These are phyloP conservation scores for Diaporthe sp. DNA, from an alignment of 2,329 filamentous ascomycete genomes.

Conservation along the genomic window DNA sequence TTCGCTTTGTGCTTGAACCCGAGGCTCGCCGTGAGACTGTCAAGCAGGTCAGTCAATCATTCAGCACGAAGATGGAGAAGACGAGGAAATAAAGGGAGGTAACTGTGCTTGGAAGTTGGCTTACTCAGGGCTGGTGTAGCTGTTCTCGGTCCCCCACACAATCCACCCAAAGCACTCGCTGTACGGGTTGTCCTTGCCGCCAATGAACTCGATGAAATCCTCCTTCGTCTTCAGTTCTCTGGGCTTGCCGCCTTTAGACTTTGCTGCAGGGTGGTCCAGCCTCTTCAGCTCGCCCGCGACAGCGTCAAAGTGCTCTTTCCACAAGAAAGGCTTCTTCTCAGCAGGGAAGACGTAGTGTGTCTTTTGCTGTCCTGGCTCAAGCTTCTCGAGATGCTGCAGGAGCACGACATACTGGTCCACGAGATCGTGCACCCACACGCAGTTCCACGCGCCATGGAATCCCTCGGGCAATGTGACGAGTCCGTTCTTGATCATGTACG, in stretches of 20 bases:
- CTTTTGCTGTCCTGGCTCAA: constrained; percentile 40
- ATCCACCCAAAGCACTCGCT: constrained; percentile 39
- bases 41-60: not conserved
- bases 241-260: constrained; percentile 35
- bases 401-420: constrained; percentile 37
- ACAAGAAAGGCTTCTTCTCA: constrained; percentile 37
- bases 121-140: constrained; percentile 42
- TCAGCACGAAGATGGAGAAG: not conserved
- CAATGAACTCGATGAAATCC: constrained; percentile 40
- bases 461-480: constrained; percentile 34
- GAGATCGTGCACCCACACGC: constrained; percentile 41
- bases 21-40: constrained; percentile 35
- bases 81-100: too few species aligned
- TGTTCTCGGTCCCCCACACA: constrained; percentile 40
- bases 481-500: constrained; percentile 40
- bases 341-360: constrained; percentile 42
- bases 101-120: not conserved
- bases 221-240: constrained; percentile 31
- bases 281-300: constrained; percentile 39
- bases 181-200: constrained; percentile 38
- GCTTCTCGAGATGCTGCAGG: constrained; percentile 37
- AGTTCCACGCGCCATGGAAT: constrained; percentile 37
- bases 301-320: constrained; percentile 42
- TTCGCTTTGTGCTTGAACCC: constrained; percentile 41
- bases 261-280: constrained; percentile 33